Evolutionary conservation across 202 grass and related monocot species (phyloP).

Genomic region (Zizania palustris): DNA sequence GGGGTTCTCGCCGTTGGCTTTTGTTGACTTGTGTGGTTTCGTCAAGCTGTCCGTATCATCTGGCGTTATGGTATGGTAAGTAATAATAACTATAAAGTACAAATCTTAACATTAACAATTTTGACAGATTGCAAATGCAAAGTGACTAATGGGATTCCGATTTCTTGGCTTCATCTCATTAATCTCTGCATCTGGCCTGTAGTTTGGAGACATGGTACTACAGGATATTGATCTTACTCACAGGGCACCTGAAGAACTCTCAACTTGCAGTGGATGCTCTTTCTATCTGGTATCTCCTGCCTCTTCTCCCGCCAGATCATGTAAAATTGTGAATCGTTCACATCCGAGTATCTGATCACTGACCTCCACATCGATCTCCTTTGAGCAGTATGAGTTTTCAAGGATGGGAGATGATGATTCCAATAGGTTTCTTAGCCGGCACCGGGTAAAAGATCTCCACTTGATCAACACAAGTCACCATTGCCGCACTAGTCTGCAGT

Average conservation of each 20-base stretch:
- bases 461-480: neutral
- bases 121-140: neutral
- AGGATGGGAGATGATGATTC: conserved; percentile 71
- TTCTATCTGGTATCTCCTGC: conserved; percentile 58
- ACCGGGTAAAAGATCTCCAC: conserved; percentile 42
- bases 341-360: neutral
- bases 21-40: conserved; percentile 60
- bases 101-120: neutral
- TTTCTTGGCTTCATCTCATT: neutral
- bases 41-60: conserved; percentile 57
- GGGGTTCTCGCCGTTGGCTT: conserved; percentile 60
- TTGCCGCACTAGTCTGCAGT: neutral
- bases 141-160: neutral
- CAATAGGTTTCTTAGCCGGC: conserved; percentile 60
- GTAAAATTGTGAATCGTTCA: neutral
- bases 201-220: conserved; percentile 86
- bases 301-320: neutral
- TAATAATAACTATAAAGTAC: neutral
- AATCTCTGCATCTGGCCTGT: neutral
- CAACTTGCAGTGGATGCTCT: conserved; percentile 64
- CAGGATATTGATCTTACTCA: conserved; percentile 62
- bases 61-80: conserved; percentile 70
- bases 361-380: neutral
- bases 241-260: conserved; percentile 58
- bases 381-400: conserved; percentile 37